Evolutionary conservation across 768 basidiomycete genomes (phyloP), one percentile per base, ranked within the genome.

Genomic region (Clavaria fumosa): DNA sequence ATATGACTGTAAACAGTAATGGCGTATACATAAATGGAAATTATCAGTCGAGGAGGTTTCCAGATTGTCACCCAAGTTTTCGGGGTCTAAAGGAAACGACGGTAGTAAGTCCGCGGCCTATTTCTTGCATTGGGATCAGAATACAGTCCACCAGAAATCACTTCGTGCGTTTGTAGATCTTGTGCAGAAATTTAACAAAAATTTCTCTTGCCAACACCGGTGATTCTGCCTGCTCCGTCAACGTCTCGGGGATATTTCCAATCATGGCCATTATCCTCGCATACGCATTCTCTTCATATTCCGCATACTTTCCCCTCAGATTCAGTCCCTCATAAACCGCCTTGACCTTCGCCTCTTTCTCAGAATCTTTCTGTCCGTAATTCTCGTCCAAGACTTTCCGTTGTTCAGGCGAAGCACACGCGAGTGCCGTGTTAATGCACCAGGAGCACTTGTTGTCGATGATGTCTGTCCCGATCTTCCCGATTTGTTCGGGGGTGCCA

Each of bases 391-490:
- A 62, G 18, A 74, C 53, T 19, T 54, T 54, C 23, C 71, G 67
- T 53, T 80, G 78, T n/a, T 51, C 66, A 0, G 71, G 60, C 3
- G 59, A 63, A 2, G 68, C 74, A 28, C 63, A 53, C 12, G 59
- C 55, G 41, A 97, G 66, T 20, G 89, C 95, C 15, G 74, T 76
- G 60, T 95, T 96, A 56, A 97, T 68, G 48, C 79, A 78, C 95
- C 93, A 99, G 12, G 81, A 82, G 59, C 93, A 97, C 63, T 99
- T 99, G 74, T 96, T 96, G 60, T 99, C 93, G 41, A 96, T 57
- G 50, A 99, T 99, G 56, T 97, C 95, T 11, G 93, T 97, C 15
- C 93, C 95, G 42, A 99, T 76, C 63, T 99, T 97, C 33, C 93
- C 93, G 36, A 96, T 81, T 48, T 81, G 69, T 58, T 90, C 89